phyloP scores from a whole-genome alignment of 2,329 filamentous ascomycete genomes.

The Cladophialophora bantiana region DNA sequence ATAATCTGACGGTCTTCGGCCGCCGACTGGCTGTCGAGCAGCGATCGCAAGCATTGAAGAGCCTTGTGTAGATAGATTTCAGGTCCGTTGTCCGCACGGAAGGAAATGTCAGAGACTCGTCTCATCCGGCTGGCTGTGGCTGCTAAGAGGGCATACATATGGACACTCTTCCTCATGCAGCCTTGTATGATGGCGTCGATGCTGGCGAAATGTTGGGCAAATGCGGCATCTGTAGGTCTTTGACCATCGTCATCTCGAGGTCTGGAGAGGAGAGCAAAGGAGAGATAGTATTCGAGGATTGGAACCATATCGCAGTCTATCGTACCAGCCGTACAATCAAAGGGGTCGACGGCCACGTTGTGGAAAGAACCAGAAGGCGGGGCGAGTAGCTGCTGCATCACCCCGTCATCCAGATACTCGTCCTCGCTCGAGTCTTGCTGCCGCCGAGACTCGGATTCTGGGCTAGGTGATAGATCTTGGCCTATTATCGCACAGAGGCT shows the following conservation, averaged over 20 bases:
- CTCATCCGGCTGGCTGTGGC: constrained; percentile 30
- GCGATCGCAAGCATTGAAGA: constrained; percentile 27
- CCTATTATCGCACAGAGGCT: not conserved
- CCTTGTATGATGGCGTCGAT: constrained; percentile 29
- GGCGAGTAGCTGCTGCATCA: not conserved
- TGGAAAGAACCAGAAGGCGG: not conserved
- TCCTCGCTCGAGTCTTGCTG: not conserved
- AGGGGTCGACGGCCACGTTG: constrained; percentile 5
- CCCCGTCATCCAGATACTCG: not conserved
- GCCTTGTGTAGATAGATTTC: constrained; percentile 33
- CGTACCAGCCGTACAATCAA: constrained; percentile 11
- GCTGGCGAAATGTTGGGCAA: constrained; percentile 21
- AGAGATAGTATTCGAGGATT: constrained; percentile 29
- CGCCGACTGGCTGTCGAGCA: constrained; percentile 21
- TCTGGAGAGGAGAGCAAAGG: constrained; percentile 23
- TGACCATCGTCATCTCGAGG: not conserved
- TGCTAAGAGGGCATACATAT: constrained; percentile 29
- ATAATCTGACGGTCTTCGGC: constrained; percentile 30
- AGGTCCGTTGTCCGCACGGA: constrained; percentile 26
- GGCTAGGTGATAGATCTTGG: constrained; percentile 1
- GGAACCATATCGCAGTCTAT: constrained; percentile 18
- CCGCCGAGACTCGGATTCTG: not conserved
- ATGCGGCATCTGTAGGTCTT: not conserved
- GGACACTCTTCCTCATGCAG: constrained; percentile 24
- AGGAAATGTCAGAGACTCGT: constrained; percentile 20